Conservation (phyloP, 2,329 filamentous ascomycete genomes). For the Penicillium digitatum region DNA sequence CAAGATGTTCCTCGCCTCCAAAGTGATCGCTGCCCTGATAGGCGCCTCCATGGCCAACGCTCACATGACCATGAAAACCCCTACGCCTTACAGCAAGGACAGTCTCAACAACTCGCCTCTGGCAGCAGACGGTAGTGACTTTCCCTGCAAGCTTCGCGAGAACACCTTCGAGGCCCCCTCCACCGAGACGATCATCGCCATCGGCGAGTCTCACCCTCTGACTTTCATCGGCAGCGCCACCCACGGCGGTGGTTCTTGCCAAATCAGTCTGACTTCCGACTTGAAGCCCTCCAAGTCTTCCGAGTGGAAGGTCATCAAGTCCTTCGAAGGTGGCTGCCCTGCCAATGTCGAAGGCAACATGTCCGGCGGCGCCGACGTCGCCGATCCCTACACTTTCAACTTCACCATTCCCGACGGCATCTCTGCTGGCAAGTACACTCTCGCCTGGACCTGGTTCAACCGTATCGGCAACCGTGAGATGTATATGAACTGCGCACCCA, state of each 20-base stretch:
- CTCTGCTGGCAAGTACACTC: slow-evolving; percentile 68
- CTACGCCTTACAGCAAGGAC: slow-evolving; percentile 57
- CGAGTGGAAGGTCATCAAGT: slow-evolving; percentile 85
- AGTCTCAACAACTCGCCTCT: slow-evolving; percentile 64
- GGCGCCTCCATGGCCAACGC: slow-evolving; percentile 58
- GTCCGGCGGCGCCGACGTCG: slow-evolving; percentile 43
- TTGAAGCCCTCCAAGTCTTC: slow-evolving; percentile 60
- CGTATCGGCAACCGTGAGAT: slow-evolving; percentile 88
- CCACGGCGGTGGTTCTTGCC: slow-evolving; percentile 90
- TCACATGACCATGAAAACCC: slow-evolving; percentile 71
- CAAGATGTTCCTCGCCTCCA: slow-evolving; percentile 32
- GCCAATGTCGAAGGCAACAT: slow-evolving; percentile 59
- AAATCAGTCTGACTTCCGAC: slow-evolving; percentile 81
- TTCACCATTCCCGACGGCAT: slow-evolving; percentile 70
- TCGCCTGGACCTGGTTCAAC: slow-evolving; percentile 96
- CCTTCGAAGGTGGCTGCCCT: slow-evolving; percentile 81
- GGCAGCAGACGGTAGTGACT: slow-evolving; percentile 57
- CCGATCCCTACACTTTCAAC: slow-evolving; percentile 57
- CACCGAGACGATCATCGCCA: slow-evolving; percentile 56
- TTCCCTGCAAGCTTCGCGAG: slow-evolving; percentile 72
- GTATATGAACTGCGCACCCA: slow-evolving; percentile 92
- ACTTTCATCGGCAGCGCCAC: slow-evolving; percentile 67
- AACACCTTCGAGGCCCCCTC: slow-evolving; percentile 42
- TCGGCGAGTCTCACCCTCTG: slow-evolving; percentile 61
- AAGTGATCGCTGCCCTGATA: slow-evolving; percentile 44